Percentiles rank a stretch among this genome's conserved stretches.
Conservation (phyloP, 2,329 filamentous ascomycete species). For the Penicillium sp. region DNA sequence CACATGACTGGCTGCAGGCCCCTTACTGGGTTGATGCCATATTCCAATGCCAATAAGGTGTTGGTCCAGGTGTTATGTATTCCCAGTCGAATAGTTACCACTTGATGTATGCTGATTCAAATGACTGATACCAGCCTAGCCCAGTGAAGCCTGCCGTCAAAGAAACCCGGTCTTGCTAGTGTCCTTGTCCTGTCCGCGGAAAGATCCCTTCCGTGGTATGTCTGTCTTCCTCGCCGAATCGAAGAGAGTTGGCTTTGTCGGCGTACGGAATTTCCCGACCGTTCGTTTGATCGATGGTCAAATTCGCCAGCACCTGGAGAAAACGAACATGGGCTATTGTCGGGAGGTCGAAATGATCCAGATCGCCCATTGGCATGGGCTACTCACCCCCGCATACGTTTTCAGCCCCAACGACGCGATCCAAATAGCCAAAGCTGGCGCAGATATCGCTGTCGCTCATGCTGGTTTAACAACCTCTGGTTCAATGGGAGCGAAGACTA, state of each 20-base stretch:
- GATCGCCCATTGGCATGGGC: constrained; percentile 62
- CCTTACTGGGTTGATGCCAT: constrained; percentile 72
- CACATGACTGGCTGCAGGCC: constrained; percentile 75
- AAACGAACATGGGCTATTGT: constrained; percentile 73
- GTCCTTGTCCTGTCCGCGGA: too few species aligned
- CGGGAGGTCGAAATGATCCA: constrained; percentile 71
- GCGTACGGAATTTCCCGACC: constrained; percentile 76
- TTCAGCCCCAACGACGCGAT: constrained; percentile 67
- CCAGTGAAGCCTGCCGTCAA: constrained; percentile 69
- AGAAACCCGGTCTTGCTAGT: constrained; percentile 70
- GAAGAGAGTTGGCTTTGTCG: constrained; percentile 68
- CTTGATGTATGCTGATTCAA: too few species aligned
- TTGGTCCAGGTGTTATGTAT: too few species aligned
- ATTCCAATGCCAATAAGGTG: too few species aligned
- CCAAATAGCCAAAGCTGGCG: constrained; percentile 56
- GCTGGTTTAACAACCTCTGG: constrained; percentile 71
- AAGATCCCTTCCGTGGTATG: constrained; percentile 73
- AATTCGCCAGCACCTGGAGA: constrained; percentile 71
- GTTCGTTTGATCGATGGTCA: constrained; percentile 73
- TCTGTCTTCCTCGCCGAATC: constrained; percentile 65
- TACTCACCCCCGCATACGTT: constrained; percentile 73
- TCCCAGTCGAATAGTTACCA: too few species aligned
- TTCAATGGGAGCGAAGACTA: constrained; percentile 67
- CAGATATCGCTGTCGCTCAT: constrained; percentile 71
- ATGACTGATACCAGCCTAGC: constrained; percentile 48